Percentiles rank a stretch among this genome's conserved stretches.
Conservation (phyloP, 1,284 basidiomycete genomes). For the Ceratobasidium sp. region DNA sequence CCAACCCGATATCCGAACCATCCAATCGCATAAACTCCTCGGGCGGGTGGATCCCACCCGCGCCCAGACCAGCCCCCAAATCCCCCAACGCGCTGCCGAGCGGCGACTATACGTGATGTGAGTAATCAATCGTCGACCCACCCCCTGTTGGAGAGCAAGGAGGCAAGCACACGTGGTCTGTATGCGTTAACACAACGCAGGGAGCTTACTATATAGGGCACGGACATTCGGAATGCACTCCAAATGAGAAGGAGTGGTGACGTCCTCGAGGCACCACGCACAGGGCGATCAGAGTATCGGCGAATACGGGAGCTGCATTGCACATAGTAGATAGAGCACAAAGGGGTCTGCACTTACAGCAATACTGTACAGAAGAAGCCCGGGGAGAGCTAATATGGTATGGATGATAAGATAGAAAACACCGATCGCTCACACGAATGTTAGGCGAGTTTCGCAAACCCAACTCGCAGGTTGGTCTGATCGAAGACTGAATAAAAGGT, state of each 20-base stretch:
- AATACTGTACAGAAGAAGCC: not conserved
- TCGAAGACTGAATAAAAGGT: constrained; percentile 31
- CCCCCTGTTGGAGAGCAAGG: too few species aligned
- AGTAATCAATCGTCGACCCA: not conserved
- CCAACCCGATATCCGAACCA: not conserved
- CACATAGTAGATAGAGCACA: constrained; percentile 28
- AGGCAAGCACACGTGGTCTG: too few species aligned
- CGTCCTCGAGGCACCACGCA: not conserved
- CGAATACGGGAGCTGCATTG: constrained; percentile 19
- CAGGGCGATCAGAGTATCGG: constrained; percentile 25
- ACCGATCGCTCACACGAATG: not conserved
- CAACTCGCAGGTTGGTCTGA: constrained; percentile 40
- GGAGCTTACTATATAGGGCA: too few species aligned
- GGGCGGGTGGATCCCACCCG: not conserved
- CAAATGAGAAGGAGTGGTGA: not conserved
- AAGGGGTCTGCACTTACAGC: not conserved
- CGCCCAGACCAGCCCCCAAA: not conserved
- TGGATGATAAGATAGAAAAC: constrained; percentile 18
- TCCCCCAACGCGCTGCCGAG: constrained; percentile 22
- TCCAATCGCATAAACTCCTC: constrained; percentile 38
- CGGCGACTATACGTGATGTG: not conserved
- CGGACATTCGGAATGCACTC: not conserved
- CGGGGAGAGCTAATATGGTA: not conserved
- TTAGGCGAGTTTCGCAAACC: constrained; percentile 41
- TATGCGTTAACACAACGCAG: too few species aligned